Base-by-base conservation (phyloP, 768 basidiomycete species). In the Trametes cingulata region DNA sequence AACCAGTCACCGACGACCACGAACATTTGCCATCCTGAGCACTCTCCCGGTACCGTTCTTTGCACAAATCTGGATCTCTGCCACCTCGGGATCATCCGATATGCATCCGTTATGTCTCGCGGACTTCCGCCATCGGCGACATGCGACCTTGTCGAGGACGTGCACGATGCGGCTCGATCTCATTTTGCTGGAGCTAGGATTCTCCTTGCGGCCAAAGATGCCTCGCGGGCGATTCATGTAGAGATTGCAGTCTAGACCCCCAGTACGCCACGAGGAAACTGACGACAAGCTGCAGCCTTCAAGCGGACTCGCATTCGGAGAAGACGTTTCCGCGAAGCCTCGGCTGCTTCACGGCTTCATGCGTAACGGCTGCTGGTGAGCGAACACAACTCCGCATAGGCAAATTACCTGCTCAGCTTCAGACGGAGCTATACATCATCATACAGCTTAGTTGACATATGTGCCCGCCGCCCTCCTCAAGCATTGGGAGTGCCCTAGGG, bases 311-410 rank as follows among this genome's bases (percentile, higher is more conserved):
- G 25, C 41, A 37, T 43, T 25, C 45, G 47, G 42, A 45, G 47
- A 57, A 7, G 56, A 19, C 24, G 15, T 14, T 37, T 40, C 60
- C 60, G 60, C 59, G 59, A 60, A 49, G 35, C 59, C 52, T 50
- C 52, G 59, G 46, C 45, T 48, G 46, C 53, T 61, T 49, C 60
- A 50, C 60, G 56, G 56, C 47, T 57, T 57, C 54, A 29, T 49
- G 35, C 47, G 6, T 13, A 33, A 19, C 17, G 25, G 36, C 25
- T 15, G 39, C 20, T 15, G 43, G 56, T 57, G 33, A 49, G 27
- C 19, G 20, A 33, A 22, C 14, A 49, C 15, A 41, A 55, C 52
- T 54, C 50, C 50, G 50, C 60, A 33, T 40, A 3, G 29, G 40
- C 47, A 20, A 36, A 46, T 40, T n/a, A 29, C 33, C 46, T 41